These are phyloP conservation scores for Vavraia culicis DNA, from an alignment of 371 early-diverging fungal species.

Conservation along the genomic window DNA sequence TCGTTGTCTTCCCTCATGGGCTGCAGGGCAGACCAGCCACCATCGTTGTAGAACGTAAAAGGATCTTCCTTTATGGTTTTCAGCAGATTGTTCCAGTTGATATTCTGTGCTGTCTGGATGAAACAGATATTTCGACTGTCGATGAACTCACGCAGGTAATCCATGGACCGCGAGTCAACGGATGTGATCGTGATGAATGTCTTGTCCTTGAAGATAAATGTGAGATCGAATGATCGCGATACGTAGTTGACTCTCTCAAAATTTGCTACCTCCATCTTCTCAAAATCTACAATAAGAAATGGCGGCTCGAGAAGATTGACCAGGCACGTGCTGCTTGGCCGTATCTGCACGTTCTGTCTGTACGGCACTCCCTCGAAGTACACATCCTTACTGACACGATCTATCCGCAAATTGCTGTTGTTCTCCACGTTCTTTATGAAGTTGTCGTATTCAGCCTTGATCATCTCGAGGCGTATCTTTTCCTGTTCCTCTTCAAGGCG, in stretches of 20 bases:
- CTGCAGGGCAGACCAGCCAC: constrained; percentile 61
- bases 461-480: constrained; percentile 73
- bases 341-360: constrained; percentile 69
- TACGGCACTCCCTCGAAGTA: constrained; percentile 76
- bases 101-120: constrained; percentile 79
- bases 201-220: constrained; percentile 86
- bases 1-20: constrained; percentile 44
- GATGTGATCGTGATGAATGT: constrained; percentile 78
- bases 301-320: constrained; percentile 88
- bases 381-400: too few species aligned
- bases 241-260: constrained; percentile 89
- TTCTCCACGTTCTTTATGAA: constrained; percentile 67
- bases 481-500: constrained; percentile 64
- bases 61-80: constrained; percentile 87
- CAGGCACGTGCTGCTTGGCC: constrained; percentile 82
- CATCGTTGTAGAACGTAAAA: constrained; percentile 69
- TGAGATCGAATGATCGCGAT: constrained; percentile 91
- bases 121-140: constrained; percentile 81
- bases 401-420: too few species aligned
- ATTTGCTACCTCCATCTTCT: constrained; percentile 83
- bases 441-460: constrained; percentile 73
- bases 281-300: constrained; percentile 66
- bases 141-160: constrained; percentile 85
- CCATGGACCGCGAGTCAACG: constrained; percentile 71
- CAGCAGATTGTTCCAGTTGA: constrained; percentile 91